These are phyloP conservation scores for Sarocladiaceae sp. DNA, from an alignment of 2,329 filamentous ascomycete genomes.

Conservation along the genomic window DNA sequence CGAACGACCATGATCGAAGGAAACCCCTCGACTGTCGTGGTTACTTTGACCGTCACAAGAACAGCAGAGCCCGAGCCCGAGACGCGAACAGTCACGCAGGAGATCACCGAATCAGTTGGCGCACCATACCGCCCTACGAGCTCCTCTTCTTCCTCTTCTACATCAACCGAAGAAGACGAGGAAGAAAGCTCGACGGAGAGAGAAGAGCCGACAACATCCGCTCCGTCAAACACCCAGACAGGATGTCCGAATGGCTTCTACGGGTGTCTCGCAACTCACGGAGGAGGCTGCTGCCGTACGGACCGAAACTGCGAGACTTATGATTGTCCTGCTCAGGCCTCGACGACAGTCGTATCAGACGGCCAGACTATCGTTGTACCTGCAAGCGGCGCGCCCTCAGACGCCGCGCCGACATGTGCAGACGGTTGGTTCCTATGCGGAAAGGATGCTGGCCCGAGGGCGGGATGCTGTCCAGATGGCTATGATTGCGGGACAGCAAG, in stretches of 20 bases:
- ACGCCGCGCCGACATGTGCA: conserved; percentile 56
- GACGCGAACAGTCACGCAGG: conserved; percentile 6
- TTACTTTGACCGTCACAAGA: conserved; percentile 36
- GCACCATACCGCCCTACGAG: conserved; percentile 19
- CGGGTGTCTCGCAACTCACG: conserved; percentile 78
- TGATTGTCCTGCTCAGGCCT: conserved; percentile 62
- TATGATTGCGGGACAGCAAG: conserved; percentile 69
- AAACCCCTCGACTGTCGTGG: conserved; percentile 35
- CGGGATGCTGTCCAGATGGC: conserved; percentile 80
- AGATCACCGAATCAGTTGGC: conserved; percentile 13
- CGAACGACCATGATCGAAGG: conserved; percentile 31
- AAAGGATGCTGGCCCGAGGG: conserved; percentile 51
- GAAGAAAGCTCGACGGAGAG: neutral
- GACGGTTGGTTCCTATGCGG: conserved; percentile 74
- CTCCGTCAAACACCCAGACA: conserved; percentile 31
- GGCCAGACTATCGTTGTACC: conserved; percentile 70
- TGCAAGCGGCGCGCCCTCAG: conserved; percentile 37
- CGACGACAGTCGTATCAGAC: conserved; percentile 61
- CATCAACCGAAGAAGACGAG: neutral
- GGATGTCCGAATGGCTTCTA: conserved; percentile 79
- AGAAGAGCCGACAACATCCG: conserved; percentile 24
- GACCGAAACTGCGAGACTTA: conserved; percentile 80
- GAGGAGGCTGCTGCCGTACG: conserved; percentile 81
- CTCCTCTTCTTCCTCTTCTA: neutral
- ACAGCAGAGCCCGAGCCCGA: conserved; percentile 13